Evolutionary conservation across 2,329 filamentous ascomycete genomes (phyloP).

Genomic region (Blumeriella jaapii): DNA sequence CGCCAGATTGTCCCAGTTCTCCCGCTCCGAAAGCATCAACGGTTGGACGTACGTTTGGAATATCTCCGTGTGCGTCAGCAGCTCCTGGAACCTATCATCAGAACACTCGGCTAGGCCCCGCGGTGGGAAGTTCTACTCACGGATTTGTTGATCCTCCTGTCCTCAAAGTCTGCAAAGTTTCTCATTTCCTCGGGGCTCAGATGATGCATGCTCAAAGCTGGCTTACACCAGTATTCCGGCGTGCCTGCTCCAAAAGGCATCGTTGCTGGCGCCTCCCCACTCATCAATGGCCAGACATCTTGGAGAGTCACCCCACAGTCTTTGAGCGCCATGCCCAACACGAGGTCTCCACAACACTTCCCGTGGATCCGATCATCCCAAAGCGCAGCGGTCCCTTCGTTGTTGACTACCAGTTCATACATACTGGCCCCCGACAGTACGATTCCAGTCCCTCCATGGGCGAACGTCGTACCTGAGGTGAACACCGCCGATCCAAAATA

Average conservation of each 20-base stretch:
- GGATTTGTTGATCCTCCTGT: conserved; percentile 19
- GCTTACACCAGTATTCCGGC: conserved; percentile 38
- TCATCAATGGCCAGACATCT: conserved; percentile 41
- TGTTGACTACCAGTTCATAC: conserved; percentile 32
- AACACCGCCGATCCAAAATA: conserved; percentile 42
- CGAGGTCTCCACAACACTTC: conserved; percentile 41
- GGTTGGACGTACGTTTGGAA: conserved; percentile 37
- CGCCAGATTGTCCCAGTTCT: conserved; percentile 39
- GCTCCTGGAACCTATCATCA: conserved; percentile 6
- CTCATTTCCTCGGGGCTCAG: conserved; percentile 31
- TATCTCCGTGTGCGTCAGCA: conserved; percentile 32
- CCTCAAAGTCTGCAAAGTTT: conserved; percentile 35
- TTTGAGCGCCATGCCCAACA: conserved; percentile 36
- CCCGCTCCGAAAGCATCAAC: conserved; percentile 27
- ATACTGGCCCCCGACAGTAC: conserved; percentile 40
- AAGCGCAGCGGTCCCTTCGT: conserved; percentile 33
- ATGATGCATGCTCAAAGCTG: conserved; percentile 44
- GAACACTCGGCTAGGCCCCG: too few relatives aligned
- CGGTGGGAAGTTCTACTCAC: background rate
- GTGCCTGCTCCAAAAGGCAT: conserved; percentile 35
- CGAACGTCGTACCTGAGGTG: conserved; percentile 35
- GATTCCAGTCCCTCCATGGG: conserved; percentile 45
- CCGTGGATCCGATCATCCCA: conserved; percentile 33
- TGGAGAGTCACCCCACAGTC: conserved; percentile 31
- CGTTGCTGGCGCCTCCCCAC: conserved; percentile 41